Base-by-base conservation (phyloP, 495 filamentous ascomycete species). In the Podospora pseudopauciseta region DNA sequence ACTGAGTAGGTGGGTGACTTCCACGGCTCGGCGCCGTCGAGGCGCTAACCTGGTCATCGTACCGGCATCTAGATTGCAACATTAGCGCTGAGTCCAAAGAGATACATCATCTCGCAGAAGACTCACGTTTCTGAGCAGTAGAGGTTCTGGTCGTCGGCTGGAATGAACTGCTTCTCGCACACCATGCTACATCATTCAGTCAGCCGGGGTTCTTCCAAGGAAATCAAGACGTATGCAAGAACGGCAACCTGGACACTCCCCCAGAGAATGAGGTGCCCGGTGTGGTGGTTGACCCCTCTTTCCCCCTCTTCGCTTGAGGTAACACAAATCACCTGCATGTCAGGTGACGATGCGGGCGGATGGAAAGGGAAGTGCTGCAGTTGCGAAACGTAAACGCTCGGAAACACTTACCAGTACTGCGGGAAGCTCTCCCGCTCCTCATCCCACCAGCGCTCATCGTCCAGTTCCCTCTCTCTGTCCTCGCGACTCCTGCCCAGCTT, bases 81-180 rank as follows among this genome's bases (percentile, higher is more conserved):
- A 74, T 70, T 67, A 71, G 69, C 67, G 65, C 19, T 18, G 49
- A 19, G 67, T 64, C 60, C 54, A 60, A n/a, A 59, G 39, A n/a
- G 11, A 56, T 15, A 2, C 23, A 23, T 23, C 23, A 23, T 23
- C 23, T 23, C 23, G 23, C 15, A 18, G 63, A 63, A 64, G 66
- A 76, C 82, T 80, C 78, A 83, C 81, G 77, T 72, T 65, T 83
- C 82, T 27, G 82, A 83, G 74, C 82, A 84, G 75, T 84, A 84
- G 65, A 84, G 65, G 56, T 74, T 74, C 60, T 75, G 78, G 44
- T 82, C 81, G 64, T 80, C 79, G 34, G 78, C 72, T 61, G 80
- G 78, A 66, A 79, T 68, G 69, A 84, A 84, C 68, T 82, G 80
- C 74, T 82, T 84, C 65, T 82, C 82, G 71, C 82, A 84, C n/a